phyloP scores from a whole-genome alignment of 257 asterid species.

The Fraxinus anomala region DNA sequence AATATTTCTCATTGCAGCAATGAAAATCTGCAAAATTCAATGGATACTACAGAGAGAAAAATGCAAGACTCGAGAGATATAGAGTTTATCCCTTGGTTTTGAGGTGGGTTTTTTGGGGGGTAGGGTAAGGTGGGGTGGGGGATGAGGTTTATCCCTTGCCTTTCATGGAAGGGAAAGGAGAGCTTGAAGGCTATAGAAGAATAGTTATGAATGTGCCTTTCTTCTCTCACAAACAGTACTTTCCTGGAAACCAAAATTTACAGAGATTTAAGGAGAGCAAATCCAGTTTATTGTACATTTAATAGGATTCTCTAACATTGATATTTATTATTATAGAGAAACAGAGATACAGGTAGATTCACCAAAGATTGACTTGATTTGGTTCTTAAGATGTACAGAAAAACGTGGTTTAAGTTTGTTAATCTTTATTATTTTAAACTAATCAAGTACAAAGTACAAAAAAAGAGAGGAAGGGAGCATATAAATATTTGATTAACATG shows the following conservation, averaged over 20 bases:
- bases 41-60: background rate
- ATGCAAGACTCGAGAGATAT: background rate
- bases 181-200: slow-evolving; percentile 15
- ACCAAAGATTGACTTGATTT: slow-evolving; percentile 34
- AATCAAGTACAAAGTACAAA: background rate
- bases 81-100: background rate
- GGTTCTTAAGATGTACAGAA: slow-evolving; percentile 14
- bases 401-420: background rate
- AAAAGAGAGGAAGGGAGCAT: background rate
- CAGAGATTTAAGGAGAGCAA: slow-evolving; percentile 24
- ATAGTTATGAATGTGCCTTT: slow-evolving; percentile 39
- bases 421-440: background rate
- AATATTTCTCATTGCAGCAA: slow-evolving; percentile 56
- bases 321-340: background rate
- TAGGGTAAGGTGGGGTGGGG: background rate
- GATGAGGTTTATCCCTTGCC: slow-evolving; percentile 42
- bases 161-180: slow-evolving; percentile 39
- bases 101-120: background rate
- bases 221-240: slow-evolving; percentile 47
- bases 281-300: slow-evolving; percentile 34
- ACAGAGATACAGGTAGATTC: background rate
- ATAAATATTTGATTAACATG: background rate
- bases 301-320: slow-evolving; percentile 29
- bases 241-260: background rate
- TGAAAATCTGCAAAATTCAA: background rate